phyloP scores from a whole-genome alignment of 208 protist genomes.

The Acanthamoeba lenticulata region DNA sequence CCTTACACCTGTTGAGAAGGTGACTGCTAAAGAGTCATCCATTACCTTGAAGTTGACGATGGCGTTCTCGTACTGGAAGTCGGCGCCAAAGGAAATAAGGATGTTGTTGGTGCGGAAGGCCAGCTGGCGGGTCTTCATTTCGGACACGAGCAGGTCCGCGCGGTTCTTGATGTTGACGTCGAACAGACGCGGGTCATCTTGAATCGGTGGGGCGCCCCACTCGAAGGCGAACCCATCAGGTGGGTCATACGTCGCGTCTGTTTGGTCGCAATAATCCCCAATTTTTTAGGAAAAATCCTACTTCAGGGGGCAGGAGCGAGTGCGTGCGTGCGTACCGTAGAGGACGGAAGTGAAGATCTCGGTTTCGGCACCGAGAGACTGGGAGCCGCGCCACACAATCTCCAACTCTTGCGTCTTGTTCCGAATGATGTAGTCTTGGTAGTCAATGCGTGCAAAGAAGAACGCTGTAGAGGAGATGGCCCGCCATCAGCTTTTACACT shows the following conservation, averaged over 20 bases:
- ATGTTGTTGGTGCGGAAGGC: constrained; percentile 57
- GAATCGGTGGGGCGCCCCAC: constrained; percentile 13
- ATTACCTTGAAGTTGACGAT: constrained; percentile 57
- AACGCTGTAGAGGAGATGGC: background rate
- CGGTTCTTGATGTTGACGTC: constrained; percentile 28
- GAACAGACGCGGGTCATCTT: constrained; percentile 60
- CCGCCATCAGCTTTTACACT: constrained; percentile 9
- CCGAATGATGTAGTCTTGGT: constrained; percentile 5
- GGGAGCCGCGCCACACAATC: constrained; percentile 62
- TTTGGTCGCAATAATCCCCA: no score
- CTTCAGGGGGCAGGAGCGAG: no score
- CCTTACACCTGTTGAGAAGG: constrained; percentile 58
- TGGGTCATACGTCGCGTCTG: background rate
- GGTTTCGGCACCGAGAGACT: constrained; percentile 4
- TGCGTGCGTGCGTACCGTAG: constrained; percentile 76
- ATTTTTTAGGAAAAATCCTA: no score
- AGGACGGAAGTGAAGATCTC: constrained; percentile 71
- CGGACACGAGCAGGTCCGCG: background rate
- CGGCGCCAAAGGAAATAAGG: constrained; percentile 22
- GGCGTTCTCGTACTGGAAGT: constrained; percentile 62
- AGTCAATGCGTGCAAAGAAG: constrained; percentile 66
- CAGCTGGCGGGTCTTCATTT: background rate
- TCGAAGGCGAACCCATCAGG: constrained; percentile 39
- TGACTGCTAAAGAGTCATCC: constrained; percentile 53
- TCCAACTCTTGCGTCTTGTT: constrained; percentile 64